Evolutionary conservation across 768 basidiomycete species (phyloP), one percentile per base, ranked within the genome.

Genomic region (Naganishia randhawae): DNA sequence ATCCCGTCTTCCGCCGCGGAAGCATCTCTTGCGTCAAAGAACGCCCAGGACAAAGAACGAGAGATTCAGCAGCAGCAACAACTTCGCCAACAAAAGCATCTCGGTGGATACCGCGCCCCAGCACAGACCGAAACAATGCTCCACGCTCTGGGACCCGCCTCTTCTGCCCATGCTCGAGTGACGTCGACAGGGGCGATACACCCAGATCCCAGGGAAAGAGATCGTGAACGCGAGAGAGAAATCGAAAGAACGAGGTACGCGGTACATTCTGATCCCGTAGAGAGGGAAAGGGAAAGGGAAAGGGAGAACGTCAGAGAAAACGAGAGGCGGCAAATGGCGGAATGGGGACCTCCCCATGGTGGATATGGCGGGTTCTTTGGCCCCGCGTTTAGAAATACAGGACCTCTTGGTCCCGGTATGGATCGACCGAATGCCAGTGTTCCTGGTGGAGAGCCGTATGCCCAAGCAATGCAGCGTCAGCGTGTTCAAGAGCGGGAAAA

Each of bases 201-300:
- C 22, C 45, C 17, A 22, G 45, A 64, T 50, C 41, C 63, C 27
- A 35, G 54, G 35, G 54, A 35, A 35, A 22, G 33, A 35, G 54
- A 55, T 2, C 33, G 57, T 17, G 45, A 48, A n/a, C 45, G 45
- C 7, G 45, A 48, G 13, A n/a, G 45, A 48, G 45, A 48, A n/a
- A 48, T n/a, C 11, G 45, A 48, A 48, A 48, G 45, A 48, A 48
- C n/a, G n/a, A 48, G 45, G 45, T 48, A 48, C 25, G 7, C 45
- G n/a, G n/a, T 48, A 48, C 45, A 48, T 48, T 11, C 45, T n/a
- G 45, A 48, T 17, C 42, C 42, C 42, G 19, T 11, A 39, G 63
- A 32, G 10, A 64, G 63, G 63, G 37, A 64, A 31, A 50, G 42
- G 63, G 63, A 66, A 16, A 29, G 65, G n/a, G 51, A 51, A n/a